Evolutionary conservation across 768 basidiomycete species (phyloP).

Genomic region (Trametopsis cervina): DNA sequence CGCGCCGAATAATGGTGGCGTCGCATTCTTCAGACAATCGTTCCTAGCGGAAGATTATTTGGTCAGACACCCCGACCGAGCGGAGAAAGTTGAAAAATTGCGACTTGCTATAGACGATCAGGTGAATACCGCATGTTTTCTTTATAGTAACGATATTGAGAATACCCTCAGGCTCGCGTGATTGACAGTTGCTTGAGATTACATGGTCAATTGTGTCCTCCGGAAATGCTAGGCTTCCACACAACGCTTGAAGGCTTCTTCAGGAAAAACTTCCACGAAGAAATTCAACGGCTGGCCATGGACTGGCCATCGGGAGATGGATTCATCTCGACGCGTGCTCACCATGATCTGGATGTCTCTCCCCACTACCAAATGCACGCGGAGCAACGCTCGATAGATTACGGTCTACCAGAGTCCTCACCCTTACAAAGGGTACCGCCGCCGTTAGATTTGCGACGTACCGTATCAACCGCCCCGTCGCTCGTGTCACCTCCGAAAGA

Average conservation of each 20-base stretch:
- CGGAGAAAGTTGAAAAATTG: conserved; percentile 65
- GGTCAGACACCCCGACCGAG: conserved; percentile 60
- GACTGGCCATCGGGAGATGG: conserved; percentile 28
- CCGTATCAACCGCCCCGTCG: conserved; percentile 7
- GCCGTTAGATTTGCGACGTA: conserved; percentile 11
- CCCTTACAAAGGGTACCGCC: conserved; percentile 10
- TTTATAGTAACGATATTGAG: background rate
- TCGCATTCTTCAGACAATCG: conserved; percentile 66
- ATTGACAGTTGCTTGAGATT: conserved; percentile 82
- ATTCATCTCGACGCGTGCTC: background rate
- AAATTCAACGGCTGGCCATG: conserved; percentile 64
- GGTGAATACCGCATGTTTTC: conserved; percentile 33
- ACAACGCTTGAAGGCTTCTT: conserved; percentile 83
- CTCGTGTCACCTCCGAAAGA: conserved; percentile 14
- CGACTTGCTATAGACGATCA: conserved; percentile 75
- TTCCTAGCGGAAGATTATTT: conserved; percentile 74
- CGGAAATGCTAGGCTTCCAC: conserved; percentile 91
- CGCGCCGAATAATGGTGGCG: conserved; percentile 67
- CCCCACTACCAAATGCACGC: background rate
- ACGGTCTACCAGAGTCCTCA: background rate
- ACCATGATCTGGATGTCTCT: background rate
- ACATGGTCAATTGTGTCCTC: conserved; percentile 75
- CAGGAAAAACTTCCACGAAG: conserved; percentile 77
- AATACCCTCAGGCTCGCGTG: conserved; percentile 51
- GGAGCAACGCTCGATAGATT: conserved; percentile 2